Base-by-base conservation (phyloP, 2,329 filamentous ascomycete species). In the Claviceps cyperi region DNA sequence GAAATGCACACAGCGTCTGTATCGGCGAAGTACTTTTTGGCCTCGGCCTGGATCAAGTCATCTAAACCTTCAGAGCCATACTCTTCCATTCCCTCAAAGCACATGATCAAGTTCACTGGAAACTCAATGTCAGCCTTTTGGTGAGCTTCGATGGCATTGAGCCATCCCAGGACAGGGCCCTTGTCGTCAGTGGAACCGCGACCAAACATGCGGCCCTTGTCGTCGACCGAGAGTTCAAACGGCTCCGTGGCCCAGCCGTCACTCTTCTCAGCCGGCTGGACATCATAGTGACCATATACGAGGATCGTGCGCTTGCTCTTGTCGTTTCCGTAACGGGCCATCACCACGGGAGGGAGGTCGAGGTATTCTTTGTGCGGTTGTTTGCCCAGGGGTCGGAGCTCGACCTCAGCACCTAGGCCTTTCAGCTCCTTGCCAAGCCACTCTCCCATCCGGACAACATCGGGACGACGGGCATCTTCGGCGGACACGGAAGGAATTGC, bases 61-160 rank as follows among this genome's bases (percentile, higher is more conserved):
- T 98, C 92, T 50, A 98, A 77, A 38, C 92, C 92, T 66, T 97
- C 91, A 0, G 90, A 96, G 47, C 92, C 92, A 66, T 94, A 95
- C 73, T 98, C 92, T 72, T 98, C 92, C 92, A 98, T 98, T 46
- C 92, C 92, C 75, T 98, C 92, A 60, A 98, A 97, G 75, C 92
- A 98, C 87, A 96, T 97, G 56, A 98, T 80, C 57, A 98, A 76
- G 72, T 98, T 98, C 63, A 98, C 92, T 8, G 92, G 92, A 65
- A 98, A 88, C 48, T 96, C 91, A 44, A 97, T 75, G 51, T 87
- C 87, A 37, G 90, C 89, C 75, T 94, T 92, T 69, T 95, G 84
- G 74, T 98, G 92, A 41, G 92, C 90, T 71, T 98, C 90, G 57
- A 98, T 97, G 58, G 90, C 90, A 65, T 98, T 98, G 58, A 98